Evolutionary conservation across 805 yeast genomes (phyloP).

Genomic region (Wickerhamomyces silvicola): DNA sequence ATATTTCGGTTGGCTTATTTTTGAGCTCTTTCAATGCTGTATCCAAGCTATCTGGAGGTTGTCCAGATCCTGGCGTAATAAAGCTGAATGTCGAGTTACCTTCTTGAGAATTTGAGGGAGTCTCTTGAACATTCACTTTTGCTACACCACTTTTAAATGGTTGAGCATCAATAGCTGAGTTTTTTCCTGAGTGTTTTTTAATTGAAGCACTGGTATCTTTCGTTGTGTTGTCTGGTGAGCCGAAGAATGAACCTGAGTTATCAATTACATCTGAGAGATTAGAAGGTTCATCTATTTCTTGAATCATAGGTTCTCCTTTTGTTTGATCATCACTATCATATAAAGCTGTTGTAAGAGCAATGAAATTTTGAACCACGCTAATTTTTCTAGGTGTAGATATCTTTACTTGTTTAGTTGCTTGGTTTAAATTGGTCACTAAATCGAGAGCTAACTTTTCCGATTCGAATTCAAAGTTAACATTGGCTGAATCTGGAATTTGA

Average conservation of each 20-base stretch:
- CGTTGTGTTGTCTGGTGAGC: slow-evolving; percentile 13
- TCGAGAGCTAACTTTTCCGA: not conserved
- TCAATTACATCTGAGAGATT: slow-evolving; percentile 8
- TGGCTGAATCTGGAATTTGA: slow-evolving; percentile 2
- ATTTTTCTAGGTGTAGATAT: slow-evolving; percentile 21
- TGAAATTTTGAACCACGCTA: slow-evolving; percentile 25
- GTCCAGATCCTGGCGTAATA: slow-evolving; percentile 1
- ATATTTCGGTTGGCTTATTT: not conserved
- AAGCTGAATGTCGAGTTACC: not conserved
- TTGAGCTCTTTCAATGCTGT: slow-evolving; percentile 1
- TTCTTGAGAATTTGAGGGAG: not conserved
- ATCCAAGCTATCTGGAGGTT: slow-evolving; percentile 9
- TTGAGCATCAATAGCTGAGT: slow-evolving; percentile 15
- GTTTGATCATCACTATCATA: slow-evolving; percentile 8
- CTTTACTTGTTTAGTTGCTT: not conserved
- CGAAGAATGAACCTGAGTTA: slow-evolving; percentile 9
- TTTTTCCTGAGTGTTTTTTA: slow-evolving; percentile 9
- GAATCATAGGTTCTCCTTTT: slow-evolving; percentile 16
- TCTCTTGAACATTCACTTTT: slow-evolving; percentile 2
- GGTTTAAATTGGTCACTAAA: not conserved
- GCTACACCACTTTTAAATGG: no score
- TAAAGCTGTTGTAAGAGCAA: slow-evolving; percentile 14
- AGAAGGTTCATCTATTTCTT: no score
- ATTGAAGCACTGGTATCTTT: slow-evolving; percentile 15
- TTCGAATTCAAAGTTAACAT: slow-evolving; percentile 6